Evolutionary conservation across 2,329 filamentous ascomycete species (phyloP), one percentile per base, ranked within the genome.

Genomic region (Colletotrichum sidae): DNA sequence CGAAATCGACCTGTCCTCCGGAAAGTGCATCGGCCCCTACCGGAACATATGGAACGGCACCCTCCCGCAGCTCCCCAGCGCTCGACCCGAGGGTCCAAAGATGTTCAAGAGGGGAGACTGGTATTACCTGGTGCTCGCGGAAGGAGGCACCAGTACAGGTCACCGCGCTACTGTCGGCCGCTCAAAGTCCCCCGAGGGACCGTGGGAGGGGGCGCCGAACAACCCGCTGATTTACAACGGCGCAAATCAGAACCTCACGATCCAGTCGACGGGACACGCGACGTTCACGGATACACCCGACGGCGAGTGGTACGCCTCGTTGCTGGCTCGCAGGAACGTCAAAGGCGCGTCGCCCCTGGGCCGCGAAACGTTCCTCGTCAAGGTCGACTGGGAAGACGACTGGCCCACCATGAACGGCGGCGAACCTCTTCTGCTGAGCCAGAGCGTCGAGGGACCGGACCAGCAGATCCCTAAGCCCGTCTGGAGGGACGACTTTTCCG

Each of bases 91-190:
- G 42, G 70, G 70, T 4, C 61, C 56, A 3, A 60, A 60, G 56
- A 65, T 65, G 50, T 65, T 60, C 34, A 65, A 46, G 50, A 56
- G 61, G 7, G 56, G 56, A 3, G 61, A 51, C 1, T 60, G 41
- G 25, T 65, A 65, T 10, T 65, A 65, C 50, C 61, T 65, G 38
- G 15, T 65, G 33, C 45, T 72, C 13, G 55, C 55, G 9, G 70
- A 72, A 58, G 70, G 68, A 15, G 74, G 74, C 5, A 76, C 75
- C 7, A 79, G 80, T 51, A 76, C 73, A 34, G 79, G 78, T 0
- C 80, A 83, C 67, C 75, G 76, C 35, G 78, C 79, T 56, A 82
- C 78, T 71, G 79, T 83, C 2, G 38, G 81, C 74, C 67, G 74
- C 70, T 50, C 68, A 44, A 10, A 69, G 72, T 6, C 75, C 72